Percentiles rank a stretch among this genome's conserved stretches.
Conservation (phyloP, 805 yeast genomes). For the Pichia paraexigua region DNA sequence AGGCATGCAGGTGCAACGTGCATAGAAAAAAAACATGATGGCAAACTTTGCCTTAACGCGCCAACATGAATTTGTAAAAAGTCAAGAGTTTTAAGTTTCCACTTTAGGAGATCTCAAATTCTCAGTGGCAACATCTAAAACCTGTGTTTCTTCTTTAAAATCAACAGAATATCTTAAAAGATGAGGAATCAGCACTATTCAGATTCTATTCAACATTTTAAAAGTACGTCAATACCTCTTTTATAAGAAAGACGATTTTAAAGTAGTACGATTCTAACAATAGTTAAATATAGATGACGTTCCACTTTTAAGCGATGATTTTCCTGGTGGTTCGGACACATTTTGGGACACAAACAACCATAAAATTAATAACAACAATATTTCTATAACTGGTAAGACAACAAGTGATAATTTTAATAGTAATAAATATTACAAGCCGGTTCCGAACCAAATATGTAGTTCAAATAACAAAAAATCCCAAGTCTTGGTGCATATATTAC, state of each 20-base stretch:
- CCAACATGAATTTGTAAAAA: background rate
- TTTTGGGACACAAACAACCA: background rate
- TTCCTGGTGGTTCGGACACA: background rate
- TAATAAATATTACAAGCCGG: background rate
- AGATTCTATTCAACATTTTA: background rate
- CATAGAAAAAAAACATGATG: background rate
- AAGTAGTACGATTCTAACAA: background rate
- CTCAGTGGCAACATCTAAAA: background rate
- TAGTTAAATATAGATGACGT: background rate
- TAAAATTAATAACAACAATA: background rate
- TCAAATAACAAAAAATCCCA: background rate
- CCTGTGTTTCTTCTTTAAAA: background rate
- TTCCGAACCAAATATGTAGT: background rate
- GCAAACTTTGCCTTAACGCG: background rate
- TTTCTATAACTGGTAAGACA: too few species aligned
- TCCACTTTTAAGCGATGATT: background rate
- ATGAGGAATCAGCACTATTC: background rate
- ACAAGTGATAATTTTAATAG: background rate
- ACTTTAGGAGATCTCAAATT: background rate
- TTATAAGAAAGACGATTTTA: background rate
- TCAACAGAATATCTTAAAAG: background rate
- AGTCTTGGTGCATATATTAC: constrained; percentile 17
- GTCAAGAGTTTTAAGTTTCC: background rate
- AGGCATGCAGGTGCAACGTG: background rate
- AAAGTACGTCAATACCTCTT: background rate